Conservation (phyloP, 768 basidiomycete species). For the Pilatotrama ljubarskyi region DNA sequence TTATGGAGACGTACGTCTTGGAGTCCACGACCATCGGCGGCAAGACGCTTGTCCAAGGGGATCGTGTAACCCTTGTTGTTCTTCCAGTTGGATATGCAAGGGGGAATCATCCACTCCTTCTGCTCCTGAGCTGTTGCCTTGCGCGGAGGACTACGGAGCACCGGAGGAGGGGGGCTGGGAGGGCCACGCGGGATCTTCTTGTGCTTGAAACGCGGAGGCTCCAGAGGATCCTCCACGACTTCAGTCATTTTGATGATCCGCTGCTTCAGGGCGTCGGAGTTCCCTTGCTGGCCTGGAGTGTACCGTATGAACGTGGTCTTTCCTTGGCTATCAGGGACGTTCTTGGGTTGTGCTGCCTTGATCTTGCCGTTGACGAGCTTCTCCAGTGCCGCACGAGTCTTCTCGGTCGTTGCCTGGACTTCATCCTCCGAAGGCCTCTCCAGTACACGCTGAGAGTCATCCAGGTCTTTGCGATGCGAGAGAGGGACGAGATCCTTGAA, state of each 20-base stretch:
- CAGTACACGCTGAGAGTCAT: slow-evolving; percentile 71
- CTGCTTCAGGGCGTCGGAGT: slow-evolving; percentile 75
- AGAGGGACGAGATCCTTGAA: slow-evolving; percentile 98
- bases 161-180: slow-evolving; percentile 94
- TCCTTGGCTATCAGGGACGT: slow-evolving; percentile 81
- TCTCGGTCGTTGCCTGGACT: slow-evolving; percentile 87
- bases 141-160: slow-evolving; percentile 91
- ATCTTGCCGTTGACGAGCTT: slow-evolving; percentile 94
- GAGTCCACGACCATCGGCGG: slow-evolving; percentile 96
- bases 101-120: slow-evolving; percentile 99
- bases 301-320: slow-evolving; percentile 93
- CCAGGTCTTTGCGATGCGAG: slow-evolving; percentile 82
- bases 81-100: slow-evolving; percentile 99
- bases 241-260: slow-evolving; percentile 99
- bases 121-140: slow-evolving; percentile 97
- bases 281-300: slow-evolving; percentile 89
- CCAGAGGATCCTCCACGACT: slow-evolving; percentile 95
- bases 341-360: slow-evolving; percentile 97
- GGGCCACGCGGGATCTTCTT: slow-evolving; percentile 98
- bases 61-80: slow-evolving; percentile 99
- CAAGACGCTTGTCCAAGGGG: slow-evolving; percentile 95
- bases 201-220: slow-evolving; percentile 96
- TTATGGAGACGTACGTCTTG: slow-evolving; percentile 75
- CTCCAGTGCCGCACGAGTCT: slow-evolving; percentile 88
- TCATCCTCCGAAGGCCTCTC: slow-evolving; percentile 95